These are phyloP conservation scores for Globisporangium okanoganense DNA, from an alignment of 352 stramenopile species.

Conservation along the genomic window DNA sequence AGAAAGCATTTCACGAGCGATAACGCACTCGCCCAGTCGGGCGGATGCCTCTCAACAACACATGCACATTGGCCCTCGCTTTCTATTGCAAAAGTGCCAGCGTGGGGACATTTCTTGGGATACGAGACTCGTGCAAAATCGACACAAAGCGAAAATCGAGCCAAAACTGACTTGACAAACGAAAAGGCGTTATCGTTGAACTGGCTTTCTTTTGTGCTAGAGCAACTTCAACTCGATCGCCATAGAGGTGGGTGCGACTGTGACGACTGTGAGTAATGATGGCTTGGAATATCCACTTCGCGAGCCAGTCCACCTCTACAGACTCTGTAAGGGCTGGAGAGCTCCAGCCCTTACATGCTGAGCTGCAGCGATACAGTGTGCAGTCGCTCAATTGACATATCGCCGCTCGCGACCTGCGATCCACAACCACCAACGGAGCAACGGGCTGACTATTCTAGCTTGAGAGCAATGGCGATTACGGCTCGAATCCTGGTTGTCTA, in stretches of 20 bases:
- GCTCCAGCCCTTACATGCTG: neutral
- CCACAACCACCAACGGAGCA: too few relatives aligned
- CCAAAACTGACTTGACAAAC: neutral
- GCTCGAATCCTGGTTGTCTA: too few relatives aligned
- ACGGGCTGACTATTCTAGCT: too few relatives aligned
- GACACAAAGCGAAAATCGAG: neutral
- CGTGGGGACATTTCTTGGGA: neutral
- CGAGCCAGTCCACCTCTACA: neutral
- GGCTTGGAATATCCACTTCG: conserved; percentile 4
- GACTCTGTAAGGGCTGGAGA: neutral
- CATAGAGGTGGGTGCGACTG: neutral
- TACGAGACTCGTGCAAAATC: too few relatives aligned
- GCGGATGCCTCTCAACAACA: too few relatives aligned
- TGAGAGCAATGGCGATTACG: too few relatives aligned
- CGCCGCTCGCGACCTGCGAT: too few relatives aligned
- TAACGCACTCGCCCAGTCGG: too few relatives aligned
- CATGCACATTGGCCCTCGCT: too few relatives aligned
- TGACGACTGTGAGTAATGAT: conserved; percentile 3
- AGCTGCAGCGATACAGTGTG: too few relatives aligned
- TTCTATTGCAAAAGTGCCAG: too few relatives aligned
- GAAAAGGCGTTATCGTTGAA: neutral
- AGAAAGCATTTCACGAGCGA: too few relatives aligned
- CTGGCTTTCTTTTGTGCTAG: conserved; percentile 4
- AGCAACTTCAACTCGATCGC: neutral
- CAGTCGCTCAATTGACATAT: neutral